Evolutionary conservation across 805 yeast species (phyloP).

Genomic region (Tetrapisispora arboricola): DNA sequence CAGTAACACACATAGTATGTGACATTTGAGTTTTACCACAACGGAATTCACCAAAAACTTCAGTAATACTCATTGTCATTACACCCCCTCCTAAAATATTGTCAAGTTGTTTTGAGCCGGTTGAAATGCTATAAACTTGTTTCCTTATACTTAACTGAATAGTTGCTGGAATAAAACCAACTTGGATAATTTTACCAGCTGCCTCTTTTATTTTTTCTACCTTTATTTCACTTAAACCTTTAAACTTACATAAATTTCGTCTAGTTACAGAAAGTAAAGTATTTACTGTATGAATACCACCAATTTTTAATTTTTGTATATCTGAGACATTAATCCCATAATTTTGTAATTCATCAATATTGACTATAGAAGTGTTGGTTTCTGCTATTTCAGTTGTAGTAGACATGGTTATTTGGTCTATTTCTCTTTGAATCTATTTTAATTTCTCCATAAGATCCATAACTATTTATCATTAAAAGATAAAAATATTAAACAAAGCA

Average conservation of each 20-base stretch:
- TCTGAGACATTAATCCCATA: slow-evolving; percentile 68
- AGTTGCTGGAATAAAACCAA: slow-evolving; percentile 67
- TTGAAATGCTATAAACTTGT: slow-evolving; percentile 53
- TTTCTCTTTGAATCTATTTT: no score
- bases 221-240: slow-evolving; percentile 66
- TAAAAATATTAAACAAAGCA: no score
- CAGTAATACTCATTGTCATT: slow-evolving; percentile 68
- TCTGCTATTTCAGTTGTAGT: slow-evolving; percentile 7
- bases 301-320: slow-evolving; percentile 52
- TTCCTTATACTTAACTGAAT: slow-evolving; percentile 56
- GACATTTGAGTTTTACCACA: slow-evolving; percentile 79
- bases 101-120: slow-evolving; percentile 64
- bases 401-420: neutral
- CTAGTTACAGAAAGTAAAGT: slow-evolving; percentile 52
- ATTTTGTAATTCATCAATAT: slow-evolving; percentile 45
- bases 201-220: slow-evolving; percentile 71
- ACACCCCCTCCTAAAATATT: slow-evolving; percentile 65
- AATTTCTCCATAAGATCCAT: no score
- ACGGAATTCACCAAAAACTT: slow-evolving; percentile 71
- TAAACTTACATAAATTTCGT: slow-evolving; percentile 51
- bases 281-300: slow-evolving; percentile 61
- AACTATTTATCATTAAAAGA: no score
- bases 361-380: slow-evolving; percentile 20
- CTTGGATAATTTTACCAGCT: slow-evolving; percentile 51
- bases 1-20: slow-evolving; percentile 67